Percentiles rank a stretch among this genome's conserved stretches.
Evolutionary conservation across 2,329 filamentous ascomycete species (phyloP).

Genomic region (Corynespora cassiicola): DNA sequence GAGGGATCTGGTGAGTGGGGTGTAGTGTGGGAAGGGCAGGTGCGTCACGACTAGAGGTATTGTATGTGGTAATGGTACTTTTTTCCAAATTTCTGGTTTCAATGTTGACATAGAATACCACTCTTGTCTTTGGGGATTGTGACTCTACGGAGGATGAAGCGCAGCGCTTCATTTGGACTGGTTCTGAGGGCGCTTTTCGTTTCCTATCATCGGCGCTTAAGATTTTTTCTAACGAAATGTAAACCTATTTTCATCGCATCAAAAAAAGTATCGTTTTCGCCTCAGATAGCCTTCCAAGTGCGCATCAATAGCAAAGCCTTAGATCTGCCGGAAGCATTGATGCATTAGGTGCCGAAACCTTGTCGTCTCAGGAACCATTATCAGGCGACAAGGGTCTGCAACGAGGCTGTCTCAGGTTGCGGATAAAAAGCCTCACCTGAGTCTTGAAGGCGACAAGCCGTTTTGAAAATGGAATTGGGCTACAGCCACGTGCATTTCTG

Average conservation of each 20-base stretch:
- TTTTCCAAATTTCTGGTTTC: constrained; percentile 23
- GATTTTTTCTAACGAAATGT: constrained; percentile 38
- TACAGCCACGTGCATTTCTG: too few relatives aligned
- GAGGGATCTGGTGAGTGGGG: constrained; percentile 6
- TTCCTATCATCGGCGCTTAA: constrained; percentile 24
- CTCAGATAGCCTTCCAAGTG: constrained; percentile 1
- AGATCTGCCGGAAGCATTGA: constrained; percentile 5
- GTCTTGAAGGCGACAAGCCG: constrained; percentile 5
- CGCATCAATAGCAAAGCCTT: background rate
- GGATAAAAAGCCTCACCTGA: constrained; percentile 3
- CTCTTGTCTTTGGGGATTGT: constrained; percentile 30
- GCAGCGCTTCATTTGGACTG: constrained; percentile 41
- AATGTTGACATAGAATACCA: constrained; percentile 32
- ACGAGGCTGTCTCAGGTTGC: constrained; percentile 19
- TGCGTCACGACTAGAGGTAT: constrained; percentile 8
- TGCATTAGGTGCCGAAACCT: constrained; percentile 10
- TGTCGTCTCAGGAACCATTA: constrained; percentile 19
- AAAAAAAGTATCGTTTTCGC: constrained; percentile 5
- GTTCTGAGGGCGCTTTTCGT: constrained; percentile 34
- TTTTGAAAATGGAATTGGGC: too few relatives aligned
- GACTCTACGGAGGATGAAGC: constrained; percentile 42
- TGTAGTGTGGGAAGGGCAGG: constrained; percentile 2
- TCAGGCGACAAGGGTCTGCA: constrained; percentile 15
- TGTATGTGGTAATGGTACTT: constrained; percentile 37
- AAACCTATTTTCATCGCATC: constrained; percentile 30